Percentiles rank a stretch among this genome's conserved stretches.
Conservation (phyloP, 73 alveolate genomes). For the Breviolum minutum region DNA sequence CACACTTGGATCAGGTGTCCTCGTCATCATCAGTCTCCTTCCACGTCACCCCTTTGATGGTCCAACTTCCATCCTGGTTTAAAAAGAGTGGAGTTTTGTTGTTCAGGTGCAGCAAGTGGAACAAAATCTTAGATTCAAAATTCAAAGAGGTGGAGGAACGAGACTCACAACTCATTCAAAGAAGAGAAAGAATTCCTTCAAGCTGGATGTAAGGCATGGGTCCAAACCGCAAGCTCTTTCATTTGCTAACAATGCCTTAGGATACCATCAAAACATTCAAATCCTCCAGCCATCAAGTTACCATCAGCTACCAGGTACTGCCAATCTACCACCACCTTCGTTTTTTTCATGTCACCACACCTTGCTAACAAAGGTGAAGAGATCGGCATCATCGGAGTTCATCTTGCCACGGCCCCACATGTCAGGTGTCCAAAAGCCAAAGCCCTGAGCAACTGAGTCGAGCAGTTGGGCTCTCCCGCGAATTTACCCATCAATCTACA, state of each 20-base stretch:
- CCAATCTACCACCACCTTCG: background rate
- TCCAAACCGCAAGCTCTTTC: background rate
- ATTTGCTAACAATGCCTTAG: background rate
- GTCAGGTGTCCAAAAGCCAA: background rate
- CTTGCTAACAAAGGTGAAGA: background rate
- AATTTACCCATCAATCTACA: background rate
- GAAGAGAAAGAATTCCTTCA: too few relatives aligned
- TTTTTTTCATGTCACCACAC: background rate
- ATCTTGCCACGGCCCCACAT: constrained; percentile 37
- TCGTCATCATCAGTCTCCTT: background rate
- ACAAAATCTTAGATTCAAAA: background rate
- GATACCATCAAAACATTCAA: background rate
- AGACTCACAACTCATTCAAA: too few relatives aligned
- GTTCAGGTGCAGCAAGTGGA: background rate
- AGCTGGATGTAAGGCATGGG: too few relatives aligned
- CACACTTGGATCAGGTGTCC: background rate
- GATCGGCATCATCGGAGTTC: background rate
- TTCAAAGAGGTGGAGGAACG: background rate
- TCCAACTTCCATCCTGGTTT: background rate
- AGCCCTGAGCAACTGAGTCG: background rate
- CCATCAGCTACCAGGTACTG: too few relatives aligned
- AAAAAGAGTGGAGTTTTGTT: background rate
- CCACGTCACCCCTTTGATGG: background rate
- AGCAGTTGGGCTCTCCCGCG: background rate
- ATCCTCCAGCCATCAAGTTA: too few relatives aligned